phyloP scores from a whole-genome alignment of 805 yeast species.

The Wickerhamomyces strasburgensis region DNA sequence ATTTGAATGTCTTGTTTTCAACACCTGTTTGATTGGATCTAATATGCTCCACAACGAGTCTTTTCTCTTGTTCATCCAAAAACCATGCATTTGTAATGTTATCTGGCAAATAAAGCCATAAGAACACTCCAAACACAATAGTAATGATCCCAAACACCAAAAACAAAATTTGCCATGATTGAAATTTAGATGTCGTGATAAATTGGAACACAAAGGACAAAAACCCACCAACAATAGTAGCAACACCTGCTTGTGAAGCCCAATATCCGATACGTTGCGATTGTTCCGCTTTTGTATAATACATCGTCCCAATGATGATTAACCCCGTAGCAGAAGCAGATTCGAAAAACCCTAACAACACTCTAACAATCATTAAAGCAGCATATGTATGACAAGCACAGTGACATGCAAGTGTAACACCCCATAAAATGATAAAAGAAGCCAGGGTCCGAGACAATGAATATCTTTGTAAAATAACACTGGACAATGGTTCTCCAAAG shows the following conservation, averaged over 20 bases:
- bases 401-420: slow-evolving; percentile 41
- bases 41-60: slow-evolving; percentile 35
- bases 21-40: slow-evolving; percentile 42
- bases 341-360: slow-evolving; percentile 48
- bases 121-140: slow-evolving; percentile 39
- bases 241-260: slow-evolving; percentile 51
- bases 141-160: slow-evolving; percentile 50
- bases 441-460: slow-evolving; percentile 49
- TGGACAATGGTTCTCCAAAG: slow-evolving; percentile 44
- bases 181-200: slow-evolving; percentile 33
- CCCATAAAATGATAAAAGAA: slow-evolving; percentile 44
- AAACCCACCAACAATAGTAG: slow-evolving; percentile 39
- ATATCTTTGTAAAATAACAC: slow-evolving; percentile 40
- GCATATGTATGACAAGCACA: slow-evolving; percentile 47
- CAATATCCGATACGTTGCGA: slow-evolving; percentile 47
- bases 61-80: slow-evolving; percentile 33
- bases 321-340: slow-evolving; percentile 50
- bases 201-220: slow-evolving; percentile 49
- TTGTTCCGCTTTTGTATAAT: slow-evolving; percentile 49
- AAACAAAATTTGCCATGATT: slow-evolving; percentile 56
- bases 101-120: slow-evolving; percentile 43
- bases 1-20: slow-evolving; percentile 38
- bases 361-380: slow-evolving; percentile 46
- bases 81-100: slow-evolving; percentile 34
- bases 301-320: slow-evolving; percentile 52